phyloP scores from a whole-genome alignment of 495 filamentous ascomycete genomes.

The Usnea hakonensis region DNA sequence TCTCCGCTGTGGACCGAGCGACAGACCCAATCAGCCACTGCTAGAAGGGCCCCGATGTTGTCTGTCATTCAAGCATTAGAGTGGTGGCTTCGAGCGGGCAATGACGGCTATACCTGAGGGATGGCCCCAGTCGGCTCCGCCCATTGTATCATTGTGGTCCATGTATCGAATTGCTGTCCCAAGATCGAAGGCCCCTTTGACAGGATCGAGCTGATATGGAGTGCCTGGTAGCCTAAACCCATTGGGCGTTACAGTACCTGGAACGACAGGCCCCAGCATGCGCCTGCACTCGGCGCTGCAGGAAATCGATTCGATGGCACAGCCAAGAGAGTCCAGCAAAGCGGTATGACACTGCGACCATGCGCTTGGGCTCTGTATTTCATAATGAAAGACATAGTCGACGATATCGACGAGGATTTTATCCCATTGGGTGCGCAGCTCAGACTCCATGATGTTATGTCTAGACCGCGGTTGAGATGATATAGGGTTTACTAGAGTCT shows the following conservation, averaged over 20 bases:
- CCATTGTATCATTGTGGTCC: conserved; percentile 41
- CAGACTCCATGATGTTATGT: too few relatives aligned
- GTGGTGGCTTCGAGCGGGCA: neutral
- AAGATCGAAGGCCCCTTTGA: conserved; percentile 41
- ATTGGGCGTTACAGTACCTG: conserved; percentile 24
- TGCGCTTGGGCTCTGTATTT: conserved; percentile 17
- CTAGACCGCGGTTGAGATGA: too few relatives aligned
- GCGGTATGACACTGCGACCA: conserved; percentile 29
- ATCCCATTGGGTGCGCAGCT: too few relatives aligned
- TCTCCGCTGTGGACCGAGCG: conserved; percentile 20
- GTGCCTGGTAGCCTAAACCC: conserved; percentile 43
- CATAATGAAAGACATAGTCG: conserved; percentile 29
- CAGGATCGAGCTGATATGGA: conserved; percentile 29
- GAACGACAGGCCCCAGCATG: conserved; percentile 28
- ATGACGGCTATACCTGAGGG: conserved; percentile 31
- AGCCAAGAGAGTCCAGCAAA: conserved; percentile 37
- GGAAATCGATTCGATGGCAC: conserved; percentile 32
- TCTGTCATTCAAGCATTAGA: conserved; percentile 20
- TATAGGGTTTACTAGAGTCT: too few relatives aligned
- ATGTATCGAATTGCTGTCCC: conserved; percentile 37
- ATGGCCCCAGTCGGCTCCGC: conserved; percentile 41
- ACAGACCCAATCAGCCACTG: conserved; percentile 34
- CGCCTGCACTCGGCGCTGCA: conserved; percentile 24
- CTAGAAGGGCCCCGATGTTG: conserved; percentile 37
- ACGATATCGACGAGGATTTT: conserved; percentile 29